Evolutionary conservation across 306 rosid species (phyloP), one percentile per base, ranked within the genome.

Genomic region (Ammopiptanthus mongolicus): DNA sequence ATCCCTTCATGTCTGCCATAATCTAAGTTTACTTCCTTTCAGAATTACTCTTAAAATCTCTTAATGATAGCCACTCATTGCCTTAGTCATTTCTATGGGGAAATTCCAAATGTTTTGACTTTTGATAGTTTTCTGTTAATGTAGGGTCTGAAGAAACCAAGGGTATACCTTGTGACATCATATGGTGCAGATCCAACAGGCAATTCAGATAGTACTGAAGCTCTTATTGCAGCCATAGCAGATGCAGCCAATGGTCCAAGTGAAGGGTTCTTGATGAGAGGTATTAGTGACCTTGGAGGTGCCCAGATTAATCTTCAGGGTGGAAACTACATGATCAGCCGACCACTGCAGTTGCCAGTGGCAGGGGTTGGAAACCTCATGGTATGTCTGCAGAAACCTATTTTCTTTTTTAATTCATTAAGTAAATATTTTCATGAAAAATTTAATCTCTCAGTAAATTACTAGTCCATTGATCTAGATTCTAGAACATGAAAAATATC

Each of bases 131-230:
- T 69, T 25, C 2, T 8, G 48, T 4, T 41, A 37, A 11, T 63
- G 84, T 37, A 90, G 96, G 87, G 71, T 59, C 62, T 22, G 17
- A 57, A 19, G 37, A 81, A 81, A 76, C 42, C 86, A 69, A 81
- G 80, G 1, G 90, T 81, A 42, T 95, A 85, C 58, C 84, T 34
- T 65, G 92, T 83, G 76, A 90, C 93, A 39, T 48, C 86, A 1
- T 95, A 82, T 63, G 99, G 99, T 29, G 99, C 90, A 19, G 99
- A 95, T 82, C 93, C 97, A n/a, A 90, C 93, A 0, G 99, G 96
- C 9, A 73, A 69, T 46, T 44, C 8, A 15, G 99, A 95, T 71
- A 95, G 99, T 48, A 90, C 93, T 11, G 85, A 81, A 2, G 96
- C 96, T 2, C 59, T 95, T 53, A 84, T 83, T 8, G 65, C 59